Evolutionary conservation across 2,329 filamentous ascomycete species (phyloP).

Genomic region (Lasiodiplodia gonubiensis): DNA sequence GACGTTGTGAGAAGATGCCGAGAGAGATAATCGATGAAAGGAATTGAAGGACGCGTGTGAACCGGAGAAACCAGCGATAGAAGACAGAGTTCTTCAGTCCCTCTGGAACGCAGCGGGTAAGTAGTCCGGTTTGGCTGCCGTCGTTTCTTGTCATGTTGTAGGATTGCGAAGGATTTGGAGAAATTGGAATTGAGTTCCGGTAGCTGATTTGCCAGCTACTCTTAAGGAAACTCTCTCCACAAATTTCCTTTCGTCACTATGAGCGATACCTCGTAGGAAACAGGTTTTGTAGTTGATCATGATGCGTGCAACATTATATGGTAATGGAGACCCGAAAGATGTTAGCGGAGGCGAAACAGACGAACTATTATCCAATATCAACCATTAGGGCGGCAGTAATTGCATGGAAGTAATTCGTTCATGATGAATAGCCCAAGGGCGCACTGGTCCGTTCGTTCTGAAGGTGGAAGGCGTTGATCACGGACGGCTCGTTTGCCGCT

Average conservation of each 20-base stretch:
- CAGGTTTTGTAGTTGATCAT: not conserved
- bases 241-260: not conserved
- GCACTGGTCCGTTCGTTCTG: not conserved
- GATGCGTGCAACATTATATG: not conserved
- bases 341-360: not conserved
- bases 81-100: constrained; percentile 34
- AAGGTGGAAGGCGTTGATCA: no score
- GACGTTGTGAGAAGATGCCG: constrained; percentile 50
- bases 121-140: constrained; percentile 34
- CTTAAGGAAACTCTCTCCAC: not conserved
- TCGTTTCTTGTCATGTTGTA: not conserved
- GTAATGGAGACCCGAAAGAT: not conserved
- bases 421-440: not conserved
- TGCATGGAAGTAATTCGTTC: not conserved
- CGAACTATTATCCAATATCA: not conserved
- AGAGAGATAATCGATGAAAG: constrained; percentile 52
- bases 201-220: not conserved
- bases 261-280: not conserved
- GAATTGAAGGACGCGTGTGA: constrained; percentile 52
- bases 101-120: constrained; percentile 41
- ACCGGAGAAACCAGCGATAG: constrained; percentile 42
- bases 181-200: not conserved
- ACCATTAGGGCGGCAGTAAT: no score
- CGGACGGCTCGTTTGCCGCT: no score
- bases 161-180: not conserved